Base-by-base conservation (phyloP, 345 rosid species). In the Gossypium longicalyx region DNA sequence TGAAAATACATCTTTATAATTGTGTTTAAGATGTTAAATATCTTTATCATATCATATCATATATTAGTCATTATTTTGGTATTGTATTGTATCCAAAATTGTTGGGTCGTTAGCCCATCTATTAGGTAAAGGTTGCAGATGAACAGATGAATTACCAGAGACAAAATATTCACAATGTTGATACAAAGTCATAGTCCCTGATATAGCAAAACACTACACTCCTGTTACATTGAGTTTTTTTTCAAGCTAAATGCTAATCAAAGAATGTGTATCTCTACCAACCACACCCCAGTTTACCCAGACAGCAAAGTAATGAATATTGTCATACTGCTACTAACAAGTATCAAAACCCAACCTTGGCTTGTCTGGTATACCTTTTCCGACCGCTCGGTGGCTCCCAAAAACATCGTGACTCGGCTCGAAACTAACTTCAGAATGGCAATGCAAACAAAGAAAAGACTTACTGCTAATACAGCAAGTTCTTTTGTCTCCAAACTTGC, bases 311-410 rank as follows among this genome's bases (percentile, higher is more conserved):
- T 87, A 22, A 92, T 85, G 85, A 90, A 87, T 71, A 94, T 84
- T 73, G 91, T 86, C 85, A 91, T 82, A 70, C 86, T 85, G 89
- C 97, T 91, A 86, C 97, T 92, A 74, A 88, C 80, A 47, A 94
- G 82, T 74, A 90, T 86, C 86, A 94, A 82, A 38, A 86, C 61
- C 97, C 97, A 94, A 75, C 95, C 95, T 48, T 83, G 82, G 77
- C 88, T 83, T 0, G 83, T 74, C 63, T 79, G 82, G 79, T 82
- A 59, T 51, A 73, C 78, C 77, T 80, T 85, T 44, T 87, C 79
- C 0, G 86, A 71, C 17, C 9, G 17, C 53, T 45, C 77, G 44
- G 83, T 59, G 15, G 87, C 64, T 79, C 83, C 77, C 9, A 85
- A 54, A 19, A 77, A 62, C 43, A 68, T 75, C 19, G 84, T 82